Conservation (phyloP, 2,329 filamentous ascomycete genomes). For the Fonsecaea monophora region DNA sequence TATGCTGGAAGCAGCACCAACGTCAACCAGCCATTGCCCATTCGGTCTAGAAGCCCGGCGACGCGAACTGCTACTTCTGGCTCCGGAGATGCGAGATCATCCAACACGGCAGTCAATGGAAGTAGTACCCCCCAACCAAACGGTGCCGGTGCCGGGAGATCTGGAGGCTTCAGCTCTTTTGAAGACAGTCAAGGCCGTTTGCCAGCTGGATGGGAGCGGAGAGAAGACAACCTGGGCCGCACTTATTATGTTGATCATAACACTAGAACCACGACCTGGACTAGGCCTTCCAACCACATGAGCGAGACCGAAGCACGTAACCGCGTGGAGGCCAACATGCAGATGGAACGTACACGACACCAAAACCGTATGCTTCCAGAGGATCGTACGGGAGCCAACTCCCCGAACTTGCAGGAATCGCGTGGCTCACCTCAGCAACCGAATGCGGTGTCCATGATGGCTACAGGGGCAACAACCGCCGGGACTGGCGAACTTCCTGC, state of each 20-base stretch:
- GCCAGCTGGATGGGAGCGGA: conserved; percentile 91
- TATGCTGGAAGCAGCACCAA: conserved; percentile 30
- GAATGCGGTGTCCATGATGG: conserved; percentile 79
- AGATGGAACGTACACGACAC: conserved; percentile 89
- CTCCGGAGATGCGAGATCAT: conserved; percentile 38
- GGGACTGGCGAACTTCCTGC: conserved; percentile 93
- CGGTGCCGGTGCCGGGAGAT: conserved; percentile 48
- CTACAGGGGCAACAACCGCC: conserved; percentile 88
- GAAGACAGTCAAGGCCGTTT: conserved; percentile 94
- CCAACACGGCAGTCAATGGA: conserved; percentile 48
- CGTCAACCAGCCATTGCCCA: conserved; percentile 36
- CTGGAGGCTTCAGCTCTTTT: conserved; percentile 81
- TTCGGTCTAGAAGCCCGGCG: conserved; percentile 41
- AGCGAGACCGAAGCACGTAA: conserved; percentile 77
- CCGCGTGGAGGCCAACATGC: conserved; percentile 86
- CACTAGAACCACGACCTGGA: conserved; percentile 95
- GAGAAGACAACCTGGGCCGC: conserved; percentile 91
- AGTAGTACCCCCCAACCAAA: conserved; percentile 35
- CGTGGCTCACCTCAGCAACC: conserved; percentile 53
- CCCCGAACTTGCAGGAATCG: conserved; percentile 72
- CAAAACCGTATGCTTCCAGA: conserved; percentile 96
- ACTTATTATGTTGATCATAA: conserved; percentile 99
- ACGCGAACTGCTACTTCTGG: conserved; percentile 43
- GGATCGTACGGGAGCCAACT: conserved; percentile 91
- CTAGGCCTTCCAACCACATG: conserved; percentile 79